phyloP scores from a whole-genome alignment of 2,329 filamentous ascomycete genomes.

The Sclerotinia sclerotiorum region DNA sequence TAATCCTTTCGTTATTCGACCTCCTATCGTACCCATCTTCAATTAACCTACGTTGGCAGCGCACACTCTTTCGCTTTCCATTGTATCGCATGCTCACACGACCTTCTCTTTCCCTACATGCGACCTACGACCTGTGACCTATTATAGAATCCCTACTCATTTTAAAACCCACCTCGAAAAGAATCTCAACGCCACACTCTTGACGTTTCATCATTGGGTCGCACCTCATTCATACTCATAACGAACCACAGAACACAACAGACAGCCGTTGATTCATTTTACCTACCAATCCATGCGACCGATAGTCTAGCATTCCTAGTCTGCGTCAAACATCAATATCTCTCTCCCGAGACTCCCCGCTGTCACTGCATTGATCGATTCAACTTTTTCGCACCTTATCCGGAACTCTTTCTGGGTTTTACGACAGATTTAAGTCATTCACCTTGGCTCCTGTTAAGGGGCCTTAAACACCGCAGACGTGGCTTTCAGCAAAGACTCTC shows the following conservation, averaged over 20 bases:
- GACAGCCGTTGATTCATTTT: neutral
- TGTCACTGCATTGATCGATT: slow-evolving; percentile 7
- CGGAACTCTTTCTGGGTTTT: neutral
- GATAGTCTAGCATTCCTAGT: slow-evolving; percentile 16
- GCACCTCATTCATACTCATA: slow-evolving; percentile 4
- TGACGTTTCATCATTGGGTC: slow-evolving; percentile 22
- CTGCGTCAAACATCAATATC: neutral
- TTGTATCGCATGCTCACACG: neutral
- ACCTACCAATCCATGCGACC: neutral
- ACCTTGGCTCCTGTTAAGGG: slow-evolving; percentile 34
- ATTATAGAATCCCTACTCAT: slow-evolving; percentile 16
- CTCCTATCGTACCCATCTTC: slow-evolving; percentile 1
- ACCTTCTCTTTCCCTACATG: neutral
- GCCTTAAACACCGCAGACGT: slow-evolving; percentile 45
- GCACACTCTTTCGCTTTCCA: neutral
- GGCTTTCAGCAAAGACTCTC: slow-evolving; percentile 49
- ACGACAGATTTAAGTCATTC: slow-evolving; percentile 17
- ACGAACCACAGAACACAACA: slow-evolving; percentile 17
- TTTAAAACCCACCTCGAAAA: slow-evolving; percentile 19
- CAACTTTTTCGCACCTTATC: slow-evolving; percentile 6
- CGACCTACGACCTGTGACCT: neutral
- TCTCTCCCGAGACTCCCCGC: slow-evolving; percentile 9
- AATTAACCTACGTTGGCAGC: neutral
- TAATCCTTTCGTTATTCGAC: slow-evolving; percentile 14
- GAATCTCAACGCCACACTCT: slow-evolving; percentile 21